A percentile compares a stretch with the other conserved stretches of the same genome.
Evolutionary conservation across 257 asterid genomes (phyloP).

Genomic region (Solanum chilense): DNA sequence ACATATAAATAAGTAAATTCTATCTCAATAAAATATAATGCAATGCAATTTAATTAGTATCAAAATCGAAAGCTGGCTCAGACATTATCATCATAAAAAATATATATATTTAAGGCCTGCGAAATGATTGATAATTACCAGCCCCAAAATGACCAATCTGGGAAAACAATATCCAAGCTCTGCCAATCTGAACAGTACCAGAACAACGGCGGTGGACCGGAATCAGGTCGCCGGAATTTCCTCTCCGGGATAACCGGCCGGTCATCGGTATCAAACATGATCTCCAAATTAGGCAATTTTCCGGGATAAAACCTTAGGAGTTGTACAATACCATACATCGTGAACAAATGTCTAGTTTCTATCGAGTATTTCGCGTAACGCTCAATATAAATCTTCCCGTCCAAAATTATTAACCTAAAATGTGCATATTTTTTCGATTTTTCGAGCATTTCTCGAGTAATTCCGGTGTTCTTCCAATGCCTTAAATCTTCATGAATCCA

Average conservation of each 20-base stretch:
- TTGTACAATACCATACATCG: not conserved
- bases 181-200: constrained; percentile 1
- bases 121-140: constrained; percentile 1
- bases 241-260: not conserved
- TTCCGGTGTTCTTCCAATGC: not conserved
- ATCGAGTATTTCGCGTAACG: not conserved
- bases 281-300: not conserved
- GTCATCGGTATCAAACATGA: constrained; percentile 1
- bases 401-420: not conserved
- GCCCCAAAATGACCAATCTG: constrained; percentile 13
- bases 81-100: not conserved
- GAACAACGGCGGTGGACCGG: constrained; percentile 5
- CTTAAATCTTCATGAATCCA: constrained; percentile 3
- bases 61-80: not conserved
- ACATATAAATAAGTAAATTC: not conserved
- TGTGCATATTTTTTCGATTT: not conserved
- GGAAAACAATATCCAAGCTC: constrained; percentile 7
- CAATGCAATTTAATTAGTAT: not conserved
- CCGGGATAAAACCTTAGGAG: not conserved
- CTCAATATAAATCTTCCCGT: not conserved
- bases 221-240: not conserved
- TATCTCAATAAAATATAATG: not conserved
- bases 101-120: not conserved
- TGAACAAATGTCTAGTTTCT: not conserved
- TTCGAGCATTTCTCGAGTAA: constrained; percentile 1